phyloP scores from a whole-genome alignment of 768 basidiomycete species.

The Amanita jacksonii region DNA sequence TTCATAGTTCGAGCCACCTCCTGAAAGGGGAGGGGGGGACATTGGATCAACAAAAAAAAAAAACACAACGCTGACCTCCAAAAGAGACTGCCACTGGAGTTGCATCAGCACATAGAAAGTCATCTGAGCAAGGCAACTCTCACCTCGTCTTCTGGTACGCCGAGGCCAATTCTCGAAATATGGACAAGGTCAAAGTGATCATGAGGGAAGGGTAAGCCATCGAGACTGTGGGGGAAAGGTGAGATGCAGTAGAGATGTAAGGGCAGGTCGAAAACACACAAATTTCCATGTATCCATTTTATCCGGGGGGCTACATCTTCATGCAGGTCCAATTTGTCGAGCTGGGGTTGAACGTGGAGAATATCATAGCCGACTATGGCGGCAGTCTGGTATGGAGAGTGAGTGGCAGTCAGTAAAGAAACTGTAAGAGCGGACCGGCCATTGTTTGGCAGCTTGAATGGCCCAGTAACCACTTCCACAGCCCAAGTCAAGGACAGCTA shows the following conservation, averaged over 20 bases:
- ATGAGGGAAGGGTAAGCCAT: constrained; percentile 50
- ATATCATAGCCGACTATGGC: constrained; percentile 54
- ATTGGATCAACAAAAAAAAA: constrained; percentile 1
- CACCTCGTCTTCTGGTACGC: constrained; percentile 65
- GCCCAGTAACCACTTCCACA: constrained; percentile 68
- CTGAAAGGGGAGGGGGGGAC: constrained; percentile 33
- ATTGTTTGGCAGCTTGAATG: constrained; percentile 55
- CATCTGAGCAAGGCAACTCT: constrained; percentile 1
- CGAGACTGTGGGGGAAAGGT: constrained; percentile 33
- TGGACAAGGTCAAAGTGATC: constrained; percentile 58
- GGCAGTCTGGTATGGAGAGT: constrained; percentile 31
- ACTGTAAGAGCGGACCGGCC: constrained; percentile 38
- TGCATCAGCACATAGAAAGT: constrained; percentile 8
- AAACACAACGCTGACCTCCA: constrained; percentile 38
- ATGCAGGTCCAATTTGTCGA: constrained; percentile 26
- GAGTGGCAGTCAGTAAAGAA: not conserved
- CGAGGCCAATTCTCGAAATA: constrained; percentile 53
- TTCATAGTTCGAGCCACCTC: constrained; percentile 61
- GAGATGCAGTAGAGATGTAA: constrained; percentile 2
- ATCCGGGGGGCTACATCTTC: constrained; percentile 38
- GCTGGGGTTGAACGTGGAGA: constrained; percentile 41
- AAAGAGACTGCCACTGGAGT: constrained; percentile 50
- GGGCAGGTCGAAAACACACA: constrained; percentile 32
- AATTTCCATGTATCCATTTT: constrained; percentile 58
- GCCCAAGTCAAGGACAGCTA: constrained; percentile 54